Evolutionary conservation across 352 stramenopile genomes (phyloP), one percentile per base, ranked within the genome.

Genomic region (Aphanomyces euteiches): DNA sequence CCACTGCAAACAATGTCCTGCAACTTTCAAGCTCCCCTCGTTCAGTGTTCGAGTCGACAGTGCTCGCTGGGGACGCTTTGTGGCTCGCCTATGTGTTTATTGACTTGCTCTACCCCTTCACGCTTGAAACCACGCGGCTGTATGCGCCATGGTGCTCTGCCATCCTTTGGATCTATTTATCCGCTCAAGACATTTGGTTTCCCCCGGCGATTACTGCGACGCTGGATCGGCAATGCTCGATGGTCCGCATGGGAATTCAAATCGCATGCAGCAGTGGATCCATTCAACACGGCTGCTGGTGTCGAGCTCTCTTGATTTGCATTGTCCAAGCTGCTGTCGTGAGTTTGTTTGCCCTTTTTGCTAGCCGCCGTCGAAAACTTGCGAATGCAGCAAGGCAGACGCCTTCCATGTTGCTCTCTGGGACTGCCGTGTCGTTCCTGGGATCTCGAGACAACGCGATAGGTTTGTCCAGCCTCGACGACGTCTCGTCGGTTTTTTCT

Each of bases 71-170:
- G 5, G 61, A 69, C 28, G n/a, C 61, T 6, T 47, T 69, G 36
- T 58, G 61, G 61, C 1, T 61, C 12, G n/a, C 47, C 7, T 69
- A 69, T 28, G 45, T 69, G 19, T 19, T 69, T n/a, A 59, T 45
- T 36, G 61, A 69, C 28, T 6, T 69, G 8, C 40, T 69, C 12
- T 63, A 37, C n/a, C 43, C 53, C 34, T 10, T 69, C 5, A 47
- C 61, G 12, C 12, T 10, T 21, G n/a, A 28, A 6, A 28, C 7
- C 4, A 69, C 43, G 13, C 61, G 10, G 34, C 34, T 1, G 2
- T 63, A 47, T 28, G 41, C 37, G 17, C 19, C 4, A 10, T 28
- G 12, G 8, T 58, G 34, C 10, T 47, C 10, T 37, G 40, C 21
- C 7, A n/a, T 47, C 13, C 12, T 47, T 15, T 69, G 19, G 10